These are phyloP conservation scores for Crassisporium funariophilum DNA, from an alignment of 768 basidiomycete species.

Conservation along the genomic window DNA sequence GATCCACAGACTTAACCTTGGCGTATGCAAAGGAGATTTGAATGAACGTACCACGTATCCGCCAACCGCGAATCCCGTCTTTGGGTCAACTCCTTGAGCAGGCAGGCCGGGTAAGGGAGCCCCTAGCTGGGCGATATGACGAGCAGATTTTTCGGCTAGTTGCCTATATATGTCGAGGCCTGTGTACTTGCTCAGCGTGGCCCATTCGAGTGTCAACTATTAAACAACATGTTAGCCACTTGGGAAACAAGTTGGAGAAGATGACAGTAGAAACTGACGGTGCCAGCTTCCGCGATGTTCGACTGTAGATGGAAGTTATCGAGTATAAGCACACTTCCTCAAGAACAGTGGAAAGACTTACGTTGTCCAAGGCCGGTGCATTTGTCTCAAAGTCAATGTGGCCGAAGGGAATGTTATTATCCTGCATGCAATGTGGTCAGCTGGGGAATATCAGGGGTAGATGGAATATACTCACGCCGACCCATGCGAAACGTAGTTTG, in stretches of 20 bases:
- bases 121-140: slow-evolving; percentile 46
- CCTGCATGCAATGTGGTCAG: slow-evolving; percentile 23
- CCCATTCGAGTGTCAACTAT: slow-evolving; percentile 59
- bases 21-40: background rate
- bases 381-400: slow-evolving; percentile 46
- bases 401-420: slow-evolving; percentile 43
- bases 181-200: slow-evolving; percentile 51
- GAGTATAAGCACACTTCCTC: background rate
- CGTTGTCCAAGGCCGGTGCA: slow-evolving; percentile 36
- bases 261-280: slow-evolving; percentile 38
- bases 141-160: slow-evolving; percentile 50
- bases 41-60: slow-evolving; percentile 50
- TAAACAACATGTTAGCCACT: slow-evolving; percentile 37
- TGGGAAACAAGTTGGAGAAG: slow-evolving; percentile 46
- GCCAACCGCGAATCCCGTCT: slow-evolving; percentile 48
- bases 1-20: background rate
- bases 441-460: background rate
- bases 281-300: slow-evolving; percentile 60
- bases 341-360: slow-evolving; percentile 9
- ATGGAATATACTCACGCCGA: slow-evolving; percentile 41
- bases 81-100: slow-evolving; percentile 59
- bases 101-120: slow-evolving; percentile 47
- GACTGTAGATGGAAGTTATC: slow-evolving; percentile 29
- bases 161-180: slow-evolving; percentile 56
- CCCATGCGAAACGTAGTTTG: slow-evolving; percentile 65